Conservation (phyloP, 2,329 filamentous ascomycete genomes). For the Fusarium verrucosum region DNA sequence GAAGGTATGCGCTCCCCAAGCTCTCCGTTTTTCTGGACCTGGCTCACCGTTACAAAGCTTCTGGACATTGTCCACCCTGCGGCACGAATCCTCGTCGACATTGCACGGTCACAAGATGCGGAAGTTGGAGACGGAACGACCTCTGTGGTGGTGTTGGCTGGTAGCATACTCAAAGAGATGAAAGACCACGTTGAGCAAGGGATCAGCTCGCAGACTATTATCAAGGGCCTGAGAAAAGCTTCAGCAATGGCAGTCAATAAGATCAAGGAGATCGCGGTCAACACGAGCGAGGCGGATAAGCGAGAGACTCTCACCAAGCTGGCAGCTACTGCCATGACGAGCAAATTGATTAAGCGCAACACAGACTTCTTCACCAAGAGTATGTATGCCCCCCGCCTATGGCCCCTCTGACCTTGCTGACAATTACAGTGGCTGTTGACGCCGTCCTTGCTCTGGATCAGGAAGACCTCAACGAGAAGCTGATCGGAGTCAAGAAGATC, state of each 20-base stretch:
- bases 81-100: conserved; percentile 96
- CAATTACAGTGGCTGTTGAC: conserved; percentile 88
- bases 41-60: conserved; percentile 63
- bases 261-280: conserved; percentile 95
- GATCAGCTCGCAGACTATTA: conserved; percentile 95
- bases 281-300: conserved; percentile 82
- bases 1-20: conserved; percentile 71
- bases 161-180: conserved; percentile 96
- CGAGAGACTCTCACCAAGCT: conserved; percentile 89
- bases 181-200: conserved; percentile 97
- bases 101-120: conserved; percentile 97
- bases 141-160: conserved; percentile 95
- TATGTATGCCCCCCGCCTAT: conserved; percentile 53
- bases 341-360: conserved; percentile 98
- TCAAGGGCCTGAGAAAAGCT: conserved; percentile 94
- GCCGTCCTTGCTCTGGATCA: conserved; percentile 95
- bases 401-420: conserved; percentile 41
- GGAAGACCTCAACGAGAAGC: conserved; percentile 95
- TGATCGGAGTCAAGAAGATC: conserved; percentile 98
- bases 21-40: neutral
- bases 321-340: conserved; percentile 97
- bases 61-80: conserved; percentile 98
- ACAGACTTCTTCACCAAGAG: conserved; percentile 97
- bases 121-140: conserved; percentile 99
- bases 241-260: conserved; percentile 91